These are phyloP conservation scores for Aspergillus novofumigatus DNA, from an alignment of 2,329 filamentous ascomycete species.

Conservation along the genomic window DNA sequence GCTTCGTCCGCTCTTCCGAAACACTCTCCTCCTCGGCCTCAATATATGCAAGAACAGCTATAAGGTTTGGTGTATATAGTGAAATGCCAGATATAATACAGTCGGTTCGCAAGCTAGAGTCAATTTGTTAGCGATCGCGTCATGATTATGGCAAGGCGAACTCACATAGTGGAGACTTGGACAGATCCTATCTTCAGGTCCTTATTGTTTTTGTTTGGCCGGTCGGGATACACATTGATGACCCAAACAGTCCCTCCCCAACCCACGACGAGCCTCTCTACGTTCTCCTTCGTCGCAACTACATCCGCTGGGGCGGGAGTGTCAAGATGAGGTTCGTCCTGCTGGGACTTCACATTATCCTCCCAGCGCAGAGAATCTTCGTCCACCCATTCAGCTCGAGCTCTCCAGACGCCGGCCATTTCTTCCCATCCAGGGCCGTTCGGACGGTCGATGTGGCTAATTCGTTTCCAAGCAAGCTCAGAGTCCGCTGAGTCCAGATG, in stretches of 20 bases:
- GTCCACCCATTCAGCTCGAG: conserved; percentile 87
- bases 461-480: conserved; percentile 88
- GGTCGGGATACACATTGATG: conserved; percentile 78
- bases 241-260: conserved; percentile 98
- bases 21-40: conserved; percentile 63
- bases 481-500: conserved; percentile 70
- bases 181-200: conserved; percentile 73
- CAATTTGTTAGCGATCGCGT: conserved; percentile 22
- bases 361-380: conserved; percentile 73
- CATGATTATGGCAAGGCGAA: conserved; percentile 16
- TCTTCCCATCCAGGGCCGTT: conserved; percentile 87
- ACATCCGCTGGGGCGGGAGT: conserved; percentile 36
- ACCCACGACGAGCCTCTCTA: conserved; percentile 80
- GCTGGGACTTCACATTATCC: conserved; percentile 46
- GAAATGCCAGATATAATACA: conserved; percentile 97
- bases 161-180: conserved; percentile 89
- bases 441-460: conserved; percentile 86
- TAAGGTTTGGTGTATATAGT: conserved; percentile 85
- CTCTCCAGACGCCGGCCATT: conserved; percentile 95
- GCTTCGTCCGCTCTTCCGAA: conserved; percentile 47
- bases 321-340: conserved; percentile 33
- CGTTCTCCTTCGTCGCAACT: conserved; percentile 39
- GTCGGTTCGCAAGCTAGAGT: conserved; percentile 76
- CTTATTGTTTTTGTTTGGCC: conserved; percentile 62
- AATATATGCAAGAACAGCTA: conserved; percentile 89